phyloP scores from a whole-genome alignment of 305 asterid species.

The Lippia alba region DNA sequence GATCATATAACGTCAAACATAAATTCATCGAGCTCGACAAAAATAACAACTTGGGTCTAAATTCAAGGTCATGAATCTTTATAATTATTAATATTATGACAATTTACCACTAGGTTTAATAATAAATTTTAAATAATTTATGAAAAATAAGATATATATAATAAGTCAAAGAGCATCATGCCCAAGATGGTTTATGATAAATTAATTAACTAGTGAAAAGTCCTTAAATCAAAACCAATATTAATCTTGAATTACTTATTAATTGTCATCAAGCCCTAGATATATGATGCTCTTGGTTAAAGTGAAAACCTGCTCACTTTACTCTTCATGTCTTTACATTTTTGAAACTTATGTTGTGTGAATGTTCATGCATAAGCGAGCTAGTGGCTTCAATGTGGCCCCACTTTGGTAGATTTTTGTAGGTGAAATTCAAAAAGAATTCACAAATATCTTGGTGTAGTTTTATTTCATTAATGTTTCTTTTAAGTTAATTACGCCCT shows the following conservation, averaged over 20 bases:
- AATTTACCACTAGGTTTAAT: not conserved
- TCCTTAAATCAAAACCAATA: constrained; percentile 35
- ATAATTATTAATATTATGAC: not conserved
- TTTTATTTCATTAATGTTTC: too few species aligned
- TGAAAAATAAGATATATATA: constrained; percentile 7
- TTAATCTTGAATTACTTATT: constrained; percentile 35
- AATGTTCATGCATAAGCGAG: not conserved
- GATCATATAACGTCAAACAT: constrained; percentile 35
- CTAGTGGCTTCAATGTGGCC: not conserved
- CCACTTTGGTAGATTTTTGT: not conserved
- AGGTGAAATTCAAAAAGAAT: not conserved
- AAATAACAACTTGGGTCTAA: constrained; percentile 33
- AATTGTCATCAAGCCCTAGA: constrained; percentile 46
- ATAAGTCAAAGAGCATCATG: constrained; percentile 49
- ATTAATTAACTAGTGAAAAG: constrained; percentile 23
- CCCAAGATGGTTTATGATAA: constrained; percentile 35
- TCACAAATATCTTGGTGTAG: not conserved
- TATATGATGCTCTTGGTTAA: constrained; percentile 36
- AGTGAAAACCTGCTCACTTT: constrained; percentile 44
- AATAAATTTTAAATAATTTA: not conserved
- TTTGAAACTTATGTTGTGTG: constrained; percentile 19
- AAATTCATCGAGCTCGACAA: constrained; percentile 44
- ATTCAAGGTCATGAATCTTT: constrained; percentile 31
- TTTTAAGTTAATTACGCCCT: too few species aligned
- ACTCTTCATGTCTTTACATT: constrained; percentile 37